These are phyloP conservation scores for Nyssa sinensis DNA, from an alignment of 148 eudicot species.

Conservation along the genomic window DNA sequence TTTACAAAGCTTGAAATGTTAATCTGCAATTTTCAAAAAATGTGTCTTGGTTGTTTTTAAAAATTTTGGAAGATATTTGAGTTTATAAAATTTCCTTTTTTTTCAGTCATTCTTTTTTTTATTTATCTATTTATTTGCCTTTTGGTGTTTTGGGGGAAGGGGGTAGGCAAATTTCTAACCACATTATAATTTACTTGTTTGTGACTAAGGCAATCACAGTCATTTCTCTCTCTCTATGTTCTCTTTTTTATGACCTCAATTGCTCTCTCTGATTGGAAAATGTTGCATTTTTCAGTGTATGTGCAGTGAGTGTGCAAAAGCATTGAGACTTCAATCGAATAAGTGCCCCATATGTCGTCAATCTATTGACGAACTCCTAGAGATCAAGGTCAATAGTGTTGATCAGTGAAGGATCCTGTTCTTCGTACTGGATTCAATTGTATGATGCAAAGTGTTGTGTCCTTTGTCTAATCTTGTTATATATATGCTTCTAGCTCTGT, in stretches of 20 bases:
- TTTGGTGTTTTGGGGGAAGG: too few species aligned
- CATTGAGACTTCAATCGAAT: conserved; percentile 60
- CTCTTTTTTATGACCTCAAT: background rate
- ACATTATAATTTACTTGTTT: too few species aligned
- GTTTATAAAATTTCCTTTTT: too few species aligned
- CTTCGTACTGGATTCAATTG: conserved; percentile 14
- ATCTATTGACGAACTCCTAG: conserved; percentile 57
- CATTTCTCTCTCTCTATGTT: background rate
- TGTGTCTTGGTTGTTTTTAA: too few species aligned
- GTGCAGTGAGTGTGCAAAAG: conserved; percentile 81
- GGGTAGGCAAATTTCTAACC: too few species aligned
- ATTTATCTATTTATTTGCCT: too few species aligned
- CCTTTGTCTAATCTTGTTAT: conserved; percentile 23
- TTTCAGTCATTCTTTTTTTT: too few species aligned
- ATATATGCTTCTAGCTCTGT: conserved; percentile 6
- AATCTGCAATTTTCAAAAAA: too few species aligned
- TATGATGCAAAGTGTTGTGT: conserved; percentile 14
- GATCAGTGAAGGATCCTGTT: conserved; percentile 24
- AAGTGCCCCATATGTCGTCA: conserved; percentile 85
- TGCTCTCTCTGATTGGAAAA: background rate
- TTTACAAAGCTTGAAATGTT: too few species aligned
- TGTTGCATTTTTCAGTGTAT: conserved; percentile 54
- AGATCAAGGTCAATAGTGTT: conserved; percentile 51
- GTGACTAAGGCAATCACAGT: too few species aligned
- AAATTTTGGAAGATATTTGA: background rate